phyloP scores from a whole-genome alignment of 2,329 filamentous ascomycete species.

The Claviceps arundinis region DNA sequence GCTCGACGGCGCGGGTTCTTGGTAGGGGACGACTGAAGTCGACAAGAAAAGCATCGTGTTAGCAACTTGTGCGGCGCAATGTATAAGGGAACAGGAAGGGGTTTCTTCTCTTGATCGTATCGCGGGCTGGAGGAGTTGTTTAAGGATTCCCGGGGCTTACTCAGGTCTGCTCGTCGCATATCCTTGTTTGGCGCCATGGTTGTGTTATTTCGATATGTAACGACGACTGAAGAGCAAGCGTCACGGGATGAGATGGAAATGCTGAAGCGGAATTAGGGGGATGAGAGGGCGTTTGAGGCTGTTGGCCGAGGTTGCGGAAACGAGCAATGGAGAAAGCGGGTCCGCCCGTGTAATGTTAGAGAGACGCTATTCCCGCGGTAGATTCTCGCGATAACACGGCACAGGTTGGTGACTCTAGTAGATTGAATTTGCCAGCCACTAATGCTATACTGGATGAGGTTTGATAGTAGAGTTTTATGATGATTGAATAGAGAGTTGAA shows the following conservation, averaged over 20 bases:
- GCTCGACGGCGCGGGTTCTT: constrained; percentile 56
- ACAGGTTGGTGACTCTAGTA: no score
- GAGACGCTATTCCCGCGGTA: background rate
- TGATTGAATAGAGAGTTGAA: no score
- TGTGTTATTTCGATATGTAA: background rate
- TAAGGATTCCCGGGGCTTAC: constrained; percentile 16
- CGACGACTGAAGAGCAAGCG: background rate
- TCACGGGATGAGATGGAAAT: background rate
- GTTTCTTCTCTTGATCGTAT: no score
- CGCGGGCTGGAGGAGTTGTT: background rate
- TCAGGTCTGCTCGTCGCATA: constrained; percentile 30
- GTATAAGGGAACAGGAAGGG: no score
- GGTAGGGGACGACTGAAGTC: constrained; percentile 71
- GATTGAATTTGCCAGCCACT: no score
- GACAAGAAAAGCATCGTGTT: background rate
- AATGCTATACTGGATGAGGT: no score
- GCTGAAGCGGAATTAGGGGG: background rate
- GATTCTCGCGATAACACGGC: background rate
- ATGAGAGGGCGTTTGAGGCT: background rate
- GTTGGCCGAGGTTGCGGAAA: background rate
- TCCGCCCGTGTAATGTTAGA: background rate
- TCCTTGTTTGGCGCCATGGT: constrained; percentile 30
- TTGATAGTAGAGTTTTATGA: no score
- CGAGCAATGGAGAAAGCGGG: background rate
- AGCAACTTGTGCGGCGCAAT: background rate